Evolutionary conservation across 2,329 filamentous ascomycete genomes (phyloP).

Genomic region (Pleurostoma richardsiae): DNA sequence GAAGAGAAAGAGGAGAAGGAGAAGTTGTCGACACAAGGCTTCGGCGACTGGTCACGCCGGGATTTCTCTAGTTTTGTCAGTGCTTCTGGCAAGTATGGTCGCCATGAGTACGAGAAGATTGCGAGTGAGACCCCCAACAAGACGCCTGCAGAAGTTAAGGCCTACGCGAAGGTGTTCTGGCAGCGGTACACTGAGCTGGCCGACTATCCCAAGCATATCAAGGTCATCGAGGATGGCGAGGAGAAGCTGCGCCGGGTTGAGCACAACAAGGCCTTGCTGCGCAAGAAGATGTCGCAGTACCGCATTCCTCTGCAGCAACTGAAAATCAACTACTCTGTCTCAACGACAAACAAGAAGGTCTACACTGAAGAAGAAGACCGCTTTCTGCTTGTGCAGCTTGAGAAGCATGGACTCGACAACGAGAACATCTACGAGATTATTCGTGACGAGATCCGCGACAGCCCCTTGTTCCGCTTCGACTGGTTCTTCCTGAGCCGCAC

Average conservation of each 20-base stretch:
- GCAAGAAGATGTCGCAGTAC: constrained; percentile 94
- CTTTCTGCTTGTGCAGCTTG: constrained; percentile 88
- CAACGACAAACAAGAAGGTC: constrained; percentile 99
- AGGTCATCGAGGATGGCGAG: constrained; percentile 87
- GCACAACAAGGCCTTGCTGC: constrained; percentile 86
- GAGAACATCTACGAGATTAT: constrained; percentile 90
- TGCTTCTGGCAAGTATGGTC: constrained; percentile 87
- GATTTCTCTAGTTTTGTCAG: constrained; percentile 99
- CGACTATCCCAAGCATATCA: constrained; percentile 85
- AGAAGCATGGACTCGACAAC: constrained; percentile 86
- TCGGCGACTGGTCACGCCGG: constrained; percentile 90
- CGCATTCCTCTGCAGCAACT: constrained; percentile 96
- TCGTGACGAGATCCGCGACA: constrained; percentile 94
- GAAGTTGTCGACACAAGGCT: constrained; percentile 74
- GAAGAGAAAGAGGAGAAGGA: constrained; percentile 87
- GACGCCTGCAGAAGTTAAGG: constrained; percentile 75
- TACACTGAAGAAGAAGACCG: constrained; percentile 98
- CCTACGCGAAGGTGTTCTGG: constrained; percentile 95
- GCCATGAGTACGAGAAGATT: constrained; percentile 79
- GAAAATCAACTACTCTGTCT: constrained; percentile 98
- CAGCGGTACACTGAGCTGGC: constrained; percentile 85
- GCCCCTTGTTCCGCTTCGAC: constrained; percentile 92
- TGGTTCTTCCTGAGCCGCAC: constrained; percentile 99
- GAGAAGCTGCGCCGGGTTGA: constrained; percentile 84
- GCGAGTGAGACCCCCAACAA: constrained; percentile 90